Base-by-base conservation (phyloP, 495 filamentous ascomycete genomes). In the Xylaria palmicola region DNA sequence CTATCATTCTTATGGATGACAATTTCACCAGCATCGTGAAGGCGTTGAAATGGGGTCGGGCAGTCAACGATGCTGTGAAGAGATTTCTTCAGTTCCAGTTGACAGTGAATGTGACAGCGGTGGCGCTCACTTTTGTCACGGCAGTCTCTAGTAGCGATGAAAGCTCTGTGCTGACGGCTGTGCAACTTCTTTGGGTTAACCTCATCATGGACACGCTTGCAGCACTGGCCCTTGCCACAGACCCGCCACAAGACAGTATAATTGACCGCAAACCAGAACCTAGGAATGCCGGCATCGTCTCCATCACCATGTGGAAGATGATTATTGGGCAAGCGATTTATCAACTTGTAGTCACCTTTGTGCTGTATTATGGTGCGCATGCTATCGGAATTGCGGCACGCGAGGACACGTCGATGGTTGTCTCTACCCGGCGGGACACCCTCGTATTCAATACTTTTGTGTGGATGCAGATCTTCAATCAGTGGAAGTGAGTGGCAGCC, bases 391-490 rank as follows among this genome's bases (percentile, higher is more conserved):
- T 86, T 13, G 69, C 74, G 13, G 67, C 69, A 12, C 72, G 77
- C 15, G 65, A 72, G 57, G 64, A 72, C 10, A 6, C 39, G 5
- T 27, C 22, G 12, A 15, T 19, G 30, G 59, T 53, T 27, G 24
- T 54, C 3, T 62, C 75, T 34, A 68, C 68, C 0, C 76, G 89
- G 63, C 77, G 93, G 48, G 74, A 83, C 43, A 91, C 89, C 0
- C 79, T 95, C 44, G 88, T 96, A 6, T 96, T 96, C 83, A 96
- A 96, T 77, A 90, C 90, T 4, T 96, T 96, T 53, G 91, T 96
- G 17, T 96, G 91, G 91, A 94, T 96, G 91, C 91, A 96, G 62
- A 93, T 96, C 63, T 96, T 95, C 79, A 96, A 96, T 73, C 88
- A 93, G 70, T 93, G 91, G 85, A 96, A 94, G 83, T 86, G 80